Base-by-base conservation (phyloP, 805 yeast genomes). In the Saccharomycopsis selenospora region DNA sequence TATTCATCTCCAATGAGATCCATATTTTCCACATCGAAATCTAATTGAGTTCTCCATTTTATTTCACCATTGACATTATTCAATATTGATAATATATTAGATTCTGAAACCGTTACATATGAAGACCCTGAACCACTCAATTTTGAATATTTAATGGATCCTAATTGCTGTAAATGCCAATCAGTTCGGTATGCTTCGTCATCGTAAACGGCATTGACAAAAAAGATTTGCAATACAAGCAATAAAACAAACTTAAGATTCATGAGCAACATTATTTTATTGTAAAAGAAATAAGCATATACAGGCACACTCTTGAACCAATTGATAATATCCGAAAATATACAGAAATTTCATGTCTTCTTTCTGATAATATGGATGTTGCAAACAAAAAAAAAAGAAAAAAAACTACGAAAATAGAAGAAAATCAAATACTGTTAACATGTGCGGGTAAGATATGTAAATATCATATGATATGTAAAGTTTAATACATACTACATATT, bases 121-220 rank as follows among this genome's bases (percentile, higher is more conserved):
- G 57, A 46, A 4, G 56, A 54, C 17, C 56, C 48, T 27, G 42
- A 43, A 43, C 54, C 38, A 22, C 58, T 26, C 6, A 60, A 45
- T 1, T 33, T 22, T 4, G 47, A 41, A 6, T 43, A 27, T 64
- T 60, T n/a, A 52, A 46, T 27, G 17, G 42, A 25, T 2, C 73
- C 73, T 14, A 66, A 56, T 41, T 61, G 64, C 30, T 61, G 64
- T 3, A 63, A 61, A 42, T 71, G 66, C 75, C 75, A 72, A 49
- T 74, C 79, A 41, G 62, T 61, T 36, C 61, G 60, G 58, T 71
- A 72, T 2, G 76, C 70, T 40, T 70, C 73, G 36, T 71, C 73
- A 38, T 65, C 59, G 41, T 59, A 56, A 11, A 56, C 57, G 14
- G 50, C 61, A 58, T 25, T 49, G 25, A 36, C 48, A 24, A 36